phyloP scores from a whole-genome alignment of 306 rosid genomes.

The peach (Prunus persica) region Prunus_persica_NCBIv2 NC_034012.1:17648501-17649000 shows the following conservation, averaged over 20 bases:
- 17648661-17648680: not conserved
- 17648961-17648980: not conserved
- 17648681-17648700: not conserved
- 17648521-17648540: conserved; percentile 47
- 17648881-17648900: not conserved
- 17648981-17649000: not conserved
- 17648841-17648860: not conserved
- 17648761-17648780: not conserved
- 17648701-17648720: too few species aligned
- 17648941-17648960: not conserved
- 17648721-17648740: not conserved
- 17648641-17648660: not conserved
- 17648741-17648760: not conserved
- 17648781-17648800: not conserved
- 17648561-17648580: conserved; percentile 92
- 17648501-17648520: conserved; percentile 55
- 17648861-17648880: not conserved
- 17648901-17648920: not conserved
- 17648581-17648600: not conserved
- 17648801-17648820: not conserved
- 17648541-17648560: conserved; percentile 69
- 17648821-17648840: too few species aligned
- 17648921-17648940: not conserved
- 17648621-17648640: not conserved
- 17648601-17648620: too few species aligned